Evolutionary conservation across 2,329 filamentous ascomycete species (phyloP).

Genomic region (Pyricularia grisea): DNA sequence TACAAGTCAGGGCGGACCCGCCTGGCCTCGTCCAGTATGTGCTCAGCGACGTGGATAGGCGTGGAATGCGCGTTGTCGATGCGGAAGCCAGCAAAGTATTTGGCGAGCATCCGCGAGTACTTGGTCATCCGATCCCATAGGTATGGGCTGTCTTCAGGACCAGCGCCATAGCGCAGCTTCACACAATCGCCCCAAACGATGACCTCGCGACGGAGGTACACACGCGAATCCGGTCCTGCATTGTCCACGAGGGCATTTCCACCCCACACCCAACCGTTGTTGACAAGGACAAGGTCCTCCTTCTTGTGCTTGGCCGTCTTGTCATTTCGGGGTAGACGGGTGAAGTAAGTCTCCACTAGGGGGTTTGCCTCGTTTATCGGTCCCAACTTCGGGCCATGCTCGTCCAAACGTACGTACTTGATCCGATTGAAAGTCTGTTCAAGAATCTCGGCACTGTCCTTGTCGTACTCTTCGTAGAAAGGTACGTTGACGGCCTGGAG

Average conservation of each 20-base stretch:
- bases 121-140: constrained; percentile 94
- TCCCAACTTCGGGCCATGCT: constrained; percentile 79
- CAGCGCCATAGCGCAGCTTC: constrained; percentile 81
- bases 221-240: constrained; percentile 77
- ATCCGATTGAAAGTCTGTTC: constrained; percentile 90
- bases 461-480: constrained; percentile 88
- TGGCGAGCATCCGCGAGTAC: constrained; percentile 86
- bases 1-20: constrained; percentile 79
- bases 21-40: constrained; percentile 89
- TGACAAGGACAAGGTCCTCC: constrained; percentile 72
- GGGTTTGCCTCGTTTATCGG: constrained; percentile 68
- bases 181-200: constrained; percentile 99
- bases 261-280: constrained; percentile 99
- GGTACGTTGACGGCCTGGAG: constrained; percentile 79
- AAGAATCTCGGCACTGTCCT: constrained; percentile 71
- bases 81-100: constrained; percentile 88
- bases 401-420: constrained; percentile 91
- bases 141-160: constrained; percentile 78
- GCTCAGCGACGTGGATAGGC: constrained; percentile 86
- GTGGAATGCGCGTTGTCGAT: constrained; percentile 99
- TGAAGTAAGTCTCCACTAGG: constrained; percentile 92
- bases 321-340: constrained; percentile 70
- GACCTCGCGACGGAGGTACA: constrained; percentile 92
- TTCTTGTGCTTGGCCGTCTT: constrained; percentile 67
- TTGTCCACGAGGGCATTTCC: constrained; percentile 92